A percentile compares a stretch with the other conserved stretches of the same genome.
These are phyloP conservation scores for Backusella psychrophila DNA, from an alignment of 192 early-diverging fungal genomes.

Conservation along the genomic window DNA sequence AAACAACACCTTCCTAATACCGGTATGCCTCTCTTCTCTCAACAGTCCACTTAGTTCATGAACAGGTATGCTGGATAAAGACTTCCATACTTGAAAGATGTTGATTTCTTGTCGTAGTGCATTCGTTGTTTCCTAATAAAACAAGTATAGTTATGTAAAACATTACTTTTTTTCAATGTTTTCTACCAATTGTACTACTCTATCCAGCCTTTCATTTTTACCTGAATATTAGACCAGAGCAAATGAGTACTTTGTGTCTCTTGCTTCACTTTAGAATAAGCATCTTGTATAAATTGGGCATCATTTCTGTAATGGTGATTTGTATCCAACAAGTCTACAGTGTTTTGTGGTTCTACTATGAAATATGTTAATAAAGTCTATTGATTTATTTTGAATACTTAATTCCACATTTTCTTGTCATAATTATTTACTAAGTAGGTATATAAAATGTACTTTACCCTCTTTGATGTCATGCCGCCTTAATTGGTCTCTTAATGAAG, in stretches of 20 bases:
- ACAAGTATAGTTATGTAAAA: background rate
- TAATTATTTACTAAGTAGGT: background rate
- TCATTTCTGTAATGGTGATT: conserved; percentile 9
- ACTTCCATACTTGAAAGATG: conserved; percentile 11
- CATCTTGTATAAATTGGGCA: conserved; percentile 8
- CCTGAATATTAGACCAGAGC: conserved; percentile 10
- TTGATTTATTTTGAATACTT: background rate
- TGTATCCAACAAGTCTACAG: background rate
- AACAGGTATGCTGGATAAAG: background rate
- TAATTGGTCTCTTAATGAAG: conserved; percentile 3
- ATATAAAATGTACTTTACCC: background rate
- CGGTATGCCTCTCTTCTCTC: background rate
- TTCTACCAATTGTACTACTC: conserved; percentile 2
- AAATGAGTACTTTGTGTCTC: background rate
- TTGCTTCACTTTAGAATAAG: conserved; percentile 6
- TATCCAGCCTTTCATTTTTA: background rate
- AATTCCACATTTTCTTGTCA: background rate
- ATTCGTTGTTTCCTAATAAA: background rate
- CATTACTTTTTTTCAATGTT: background rate
- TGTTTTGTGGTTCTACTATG: background rate
- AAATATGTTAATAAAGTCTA: background rate
- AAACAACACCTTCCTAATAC: background rate
- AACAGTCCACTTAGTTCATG: background rate
- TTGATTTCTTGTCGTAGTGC: conserved; percentile 3
- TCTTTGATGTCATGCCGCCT: conserved; percentile 6